Evolutionary conservation across 2,329 filamentous ascomycete species (phyloP), one percentile per base, ranked within the genome.

Genomic region (Cladorrhinum sp.): DNA sequence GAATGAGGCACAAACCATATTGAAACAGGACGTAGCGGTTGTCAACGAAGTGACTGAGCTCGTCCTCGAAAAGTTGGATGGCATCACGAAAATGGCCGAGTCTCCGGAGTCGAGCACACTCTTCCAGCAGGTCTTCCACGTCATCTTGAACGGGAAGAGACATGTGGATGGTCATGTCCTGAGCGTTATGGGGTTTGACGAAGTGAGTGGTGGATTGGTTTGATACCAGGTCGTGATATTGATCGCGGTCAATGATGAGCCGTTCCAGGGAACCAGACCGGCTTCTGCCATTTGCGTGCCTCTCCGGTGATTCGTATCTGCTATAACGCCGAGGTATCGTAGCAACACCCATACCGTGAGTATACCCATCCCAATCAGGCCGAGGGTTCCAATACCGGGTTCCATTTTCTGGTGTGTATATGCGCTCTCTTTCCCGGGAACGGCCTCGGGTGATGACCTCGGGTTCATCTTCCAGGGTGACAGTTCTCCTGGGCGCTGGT

Each of bases 21-120:
- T 58, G 56, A n/a, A 58, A 8, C 56, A 58, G 16, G 9, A 58
- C 46, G 23, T 58, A 58, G 21, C 48, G 24, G 18, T 58, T 58
- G 23, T 52, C 46, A 7, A 52, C 6, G 23, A 52, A 52, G 16
- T 52, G 46, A 16, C 26, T 18, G 9, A 58, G 56, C 9, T 58
- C 39, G n/a, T 33, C 14, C 10, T 51, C 24, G 18, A 58, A 58
- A 7, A 50, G 28, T 23, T 24, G 23, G 46, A 58, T 49, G 14
- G 56, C 46, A 18, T 58, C 46, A 5, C 30, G 46, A 16, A 50
- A 51, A 36, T 58, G 24, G 3, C 56, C 56, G n/a, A 58, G 46
- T 20, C 56, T 52, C 4, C 42, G n/a, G 3, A 58, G 26, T 16
- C n/a, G 49, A 2, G 56, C 23, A n/a, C 26, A 51, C 21, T 58